Conservation (phyloP, 148 eudicot genomes). For the Dysphania ambrosioides region DNA sequence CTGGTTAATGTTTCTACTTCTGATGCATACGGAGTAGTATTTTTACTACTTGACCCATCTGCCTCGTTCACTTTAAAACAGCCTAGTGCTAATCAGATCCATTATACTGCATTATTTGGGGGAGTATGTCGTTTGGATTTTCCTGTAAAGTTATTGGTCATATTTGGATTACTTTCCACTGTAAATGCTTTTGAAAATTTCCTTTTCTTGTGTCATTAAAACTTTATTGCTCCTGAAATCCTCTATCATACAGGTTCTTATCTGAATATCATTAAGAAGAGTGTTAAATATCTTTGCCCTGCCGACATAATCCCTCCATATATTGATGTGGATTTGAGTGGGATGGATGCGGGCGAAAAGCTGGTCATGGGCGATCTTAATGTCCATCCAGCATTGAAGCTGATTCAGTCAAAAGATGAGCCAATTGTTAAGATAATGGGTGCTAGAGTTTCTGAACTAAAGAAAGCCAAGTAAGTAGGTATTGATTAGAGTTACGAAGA, state of each 20-base stretch:
- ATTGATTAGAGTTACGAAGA: not conserved
- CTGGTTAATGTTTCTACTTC: not conserved
- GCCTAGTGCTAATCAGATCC: too few species aligned
- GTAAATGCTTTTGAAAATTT: not conserved
- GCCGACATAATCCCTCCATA: conserved; percentile 88
- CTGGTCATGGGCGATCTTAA: conserved; percentile 71
- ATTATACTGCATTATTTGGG: not conserved
- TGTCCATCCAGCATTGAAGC: conserved; percentile 85
- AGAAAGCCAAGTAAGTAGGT: conserved; percentile 52
- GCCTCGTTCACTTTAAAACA: too few species aligned
- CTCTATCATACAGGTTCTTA: conserved; percentile 64
- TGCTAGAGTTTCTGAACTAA: conserved; percentile 69
- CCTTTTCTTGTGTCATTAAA: not conserved
- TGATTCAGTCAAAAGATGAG: conserved; percentile 51
- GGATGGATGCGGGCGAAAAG: conserved; percentile 78
- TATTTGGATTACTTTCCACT: not conserved
- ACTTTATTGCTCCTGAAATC: not conserved
- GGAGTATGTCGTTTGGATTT: not conserved
- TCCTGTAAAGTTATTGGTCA: not conserved
- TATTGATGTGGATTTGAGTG: conserved; percentile 86
- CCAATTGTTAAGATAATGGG: conserved; percentile 74
- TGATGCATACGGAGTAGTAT: not conserved
- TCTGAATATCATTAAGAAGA: conserved; percentile 79
- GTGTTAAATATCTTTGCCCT: conserved; percentile 78
- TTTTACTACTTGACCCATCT: not conserved